Base-by-base conservation (phyloP, 805 yeast species). In the Lachancea meyersii region DNA sequence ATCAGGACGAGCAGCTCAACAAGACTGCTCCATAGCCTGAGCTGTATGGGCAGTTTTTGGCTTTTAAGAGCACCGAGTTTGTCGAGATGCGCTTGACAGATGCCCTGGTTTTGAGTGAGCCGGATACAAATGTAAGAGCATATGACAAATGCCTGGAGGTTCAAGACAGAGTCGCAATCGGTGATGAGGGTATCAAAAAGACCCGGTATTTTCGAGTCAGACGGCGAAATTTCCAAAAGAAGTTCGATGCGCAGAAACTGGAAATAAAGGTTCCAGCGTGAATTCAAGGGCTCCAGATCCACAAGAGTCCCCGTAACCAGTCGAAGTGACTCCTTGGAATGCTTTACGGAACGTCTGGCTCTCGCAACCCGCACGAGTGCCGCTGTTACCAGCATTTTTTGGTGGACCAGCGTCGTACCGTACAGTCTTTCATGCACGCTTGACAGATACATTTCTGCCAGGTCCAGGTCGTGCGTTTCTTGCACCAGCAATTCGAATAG, bases 401-500 rank as follows among this genome's bases (percentile, higher is more conserved):
- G 52, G 11, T 45, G 44, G 13, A 51, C 31, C 19, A 47, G 26
- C 3, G 40, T 35, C 35, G 58, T 53, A 30, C 48, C 50, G n/a
- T 49, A 46, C 16, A 60, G 35, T 20, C 60, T 41, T 36, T 57
- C 61, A 27, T 51, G 47, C 26, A 55, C 38, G 13, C 57, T 43
- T 2, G 57, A 53, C 8, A 60, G 34, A 37, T 55, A 56, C 18
- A 43, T 47, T 46, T 60, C 64, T 2, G 62, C 64, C 16, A 56
- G 32, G 20, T 60, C 63, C 18, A 47, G 37, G 35, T 56, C 52
- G 10, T 50, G 40, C 3, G 69, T 65, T 40, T 63, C 60, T 1
- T 61, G 50, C 3, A 64, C 36, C 14, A 57, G 47, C 4, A 64
- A 36, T 18, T 52, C 48, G 6, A 52, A 48, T 38, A 68, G 45